Evolutionary conservation across 805 yeast species (phyloP), one percentile per base, ranked within the genome.

Genomic region (Vanderwaltozyma polyspora): DNA sequence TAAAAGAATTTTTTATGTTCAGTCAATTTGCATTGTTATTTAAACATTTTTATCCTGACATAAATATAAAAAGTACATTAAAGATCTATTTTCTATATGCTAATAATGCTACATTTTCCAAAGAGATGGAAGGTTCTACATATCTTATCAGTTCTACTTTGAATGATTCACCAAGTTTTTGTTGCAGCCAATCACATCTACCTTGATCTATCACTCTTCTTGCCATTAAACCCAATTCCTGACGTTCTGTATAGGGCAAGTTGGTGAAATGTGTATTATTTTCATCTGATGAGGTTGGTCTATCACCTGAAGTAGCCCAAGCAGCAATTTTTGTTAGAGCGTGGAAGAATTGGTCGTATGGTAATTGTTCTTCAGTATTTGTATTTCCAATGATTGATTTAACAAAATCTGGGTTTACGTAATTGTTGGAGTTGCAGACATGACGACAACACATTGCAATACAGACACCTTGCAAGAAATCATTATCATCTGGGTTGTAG

Each of bases 391-490:
- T 54, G 12, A 80, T 62, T 1, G 17, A 8, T 21, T 43, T 34
- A 13, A 57, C 42, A 31, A 33, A 56, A 5, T 25, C 35, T 14
- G 42, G 46, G 31, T 58, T 57, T 29, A 52, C 45, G 35, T 58
- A 58, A 32, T 53, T 53, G 36, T 69, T 64, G n/a, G 73, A 76
- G 27, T 68, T 59, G 48, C 96, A 87, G 15, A 78, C 76, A 49
- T 86, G 96, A 36, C 96, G 68, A 55, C 96, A 86, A 52, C 96
- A 86, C 84, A 87, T 79, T 18, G 96, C 96, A 22, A 86, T 83
- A 19, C 82, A 59, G 41, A 81, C 57, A 0, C 91, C 93, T 3
- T 57, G 54, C 31, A 74, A 60, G 26, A 29, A 21, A 5, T 25
- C 19, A 6, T 36, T 39, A 28, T 15, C 25, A 29, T 16, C 17